Evolutionary conservation across 2,329 filamentous ascomycete genomes (phyloP).

Genomic region (Penicillium brevicompactum): DNA sequence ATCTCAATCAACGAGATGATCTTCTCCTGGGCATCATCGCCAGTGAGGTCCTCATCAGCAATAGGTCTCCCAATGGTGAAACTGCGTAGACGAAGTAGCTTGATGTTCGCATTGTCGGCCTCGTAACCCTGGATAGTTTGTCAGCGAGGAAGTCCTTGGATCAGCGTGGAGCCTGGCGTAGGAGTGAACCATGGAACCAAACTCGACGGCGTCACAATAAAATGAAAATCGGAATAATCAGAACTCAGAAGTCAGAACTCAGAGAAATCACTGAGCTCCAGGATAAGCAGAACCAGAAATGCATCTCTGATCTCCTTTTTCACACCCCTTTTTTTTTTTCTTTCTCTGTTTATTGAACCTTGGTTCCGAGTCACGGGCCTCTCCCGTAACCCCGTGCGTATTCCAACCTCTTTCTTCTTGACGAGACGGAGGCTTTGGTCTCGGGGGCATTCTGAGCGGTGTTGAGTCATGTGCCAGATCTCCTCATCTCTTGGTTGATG

Average conservation of each 20-base stretch:
- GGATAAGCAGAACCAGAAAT: no score
- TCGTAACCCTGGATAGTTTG: constrained; percentile 65
- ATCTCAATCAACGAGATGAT: constrained; percentile 66
- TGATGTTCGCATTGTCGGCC: constrained; percentile 75
- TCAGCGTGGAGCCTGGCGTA: constrained; percentile 22
- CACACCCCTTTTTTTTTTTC: not conserved
- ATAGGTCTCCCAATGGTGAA: constrained; percentile 73
- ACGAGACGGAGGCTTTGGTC: not conserved
- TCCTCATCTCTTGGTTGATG: not conserved
- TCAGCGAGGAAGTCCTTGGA: not conserved
- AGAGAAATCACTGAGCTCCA: not conserved
- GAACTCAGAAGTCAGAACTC: not conserved
- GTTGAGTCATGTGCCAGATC: not conserved
- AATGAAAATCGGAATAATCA: not conserved
- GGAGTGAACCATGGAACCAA: constrained; percentile 44
- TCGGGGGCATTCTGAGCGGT: not conserved
- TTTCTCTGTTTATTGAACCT: not conserved
- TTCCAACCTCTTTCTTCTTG: constrained; percentile 21
- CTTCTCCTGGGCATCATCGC: constrained; percentile 63
- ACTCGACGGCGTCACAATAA: constrained; percentile 30
- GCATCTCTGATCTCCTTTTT: no score
- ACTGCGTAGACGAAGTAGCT: constrained; percentile 76
- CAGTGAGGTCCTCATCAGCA: constrained; percentile 65
- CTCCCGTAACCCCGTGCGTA: constrained; percentile 25
- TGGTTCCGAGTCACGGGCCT: constrained; percentile 21